Evolutionary conservation across 495 filamentous ascomycete genomes (phyloP).

Genomic region (Podospora sp.): DNA sequence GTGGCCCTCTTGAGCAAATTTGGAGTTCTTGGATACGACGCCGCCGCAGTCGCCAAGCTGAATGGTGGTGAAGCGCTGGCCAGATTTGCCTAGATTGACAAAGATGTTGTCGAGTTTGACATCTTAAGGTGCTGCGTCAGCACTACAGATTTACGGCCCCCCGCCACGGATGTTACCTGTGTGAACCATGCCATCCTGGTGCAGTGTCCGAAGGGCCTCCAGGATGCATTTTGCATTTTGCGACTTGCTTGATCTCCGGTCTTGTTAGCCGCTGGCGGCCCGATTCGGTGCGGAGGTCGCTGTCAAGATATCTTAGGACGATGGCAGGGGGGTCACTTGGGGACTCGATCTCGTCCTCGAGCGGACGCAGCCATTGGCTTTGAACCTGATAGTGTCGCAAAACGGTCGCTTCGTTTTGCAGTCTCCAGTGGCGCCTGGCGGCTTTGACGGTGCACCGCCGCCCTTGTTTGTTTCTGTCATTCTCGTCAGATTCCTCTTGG

Average conservation of each 20-base stretch:
- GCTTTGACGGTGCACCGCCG: constrained; percentile 45
- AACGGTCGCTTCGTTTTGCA: constrained; percentile 48
- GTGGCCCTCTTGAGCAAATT: constrained; percentile 41
- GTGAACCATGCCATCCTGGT: constrained; percentile 45
- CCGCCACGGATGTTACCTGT: no score
- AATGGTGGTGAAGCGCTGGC: constrained; percentile 40
- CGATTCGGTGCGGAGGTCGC: constrained; percentile 39
- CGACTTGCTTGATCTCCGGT: constrained; percentile 47
- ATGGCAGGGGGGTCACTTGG: constrained; percentile 44
- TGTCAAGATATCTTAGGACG: constrained; percentile 47
- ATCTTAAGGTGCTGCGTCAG: no score
- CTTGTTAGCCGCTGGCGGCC: constrained; percentile 39
- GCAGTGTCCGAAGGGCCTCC: constrained; percentile 41
- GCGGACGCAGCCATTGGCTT: constrained; percentile 37
- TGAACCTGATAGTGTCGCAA: constrained; percentile 44
- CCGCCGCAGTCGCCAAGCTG: constrained; percentile 46
- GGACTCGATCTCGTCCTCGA: constrained; percentile 46
- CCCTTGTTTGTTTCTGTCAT: no score
- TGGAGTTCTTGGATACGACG: constrained; percentile 39
- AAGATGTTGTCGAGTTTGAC: constrained; percentile 48
- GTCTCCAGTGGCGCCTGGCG: constrained; percentile 37
- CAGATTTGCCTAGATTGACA: constrained; percentile 38
- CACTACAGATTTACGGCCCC: no score
- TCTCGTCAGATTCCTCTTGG: no score
- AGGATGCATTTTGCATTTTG: constrained; percentile 40